These are phyloP conservation scores for Trichoderma koningii DNA, from an alignment of 2,329 filamentous ascomycete species.

Conservation along the genomic window DNA sequence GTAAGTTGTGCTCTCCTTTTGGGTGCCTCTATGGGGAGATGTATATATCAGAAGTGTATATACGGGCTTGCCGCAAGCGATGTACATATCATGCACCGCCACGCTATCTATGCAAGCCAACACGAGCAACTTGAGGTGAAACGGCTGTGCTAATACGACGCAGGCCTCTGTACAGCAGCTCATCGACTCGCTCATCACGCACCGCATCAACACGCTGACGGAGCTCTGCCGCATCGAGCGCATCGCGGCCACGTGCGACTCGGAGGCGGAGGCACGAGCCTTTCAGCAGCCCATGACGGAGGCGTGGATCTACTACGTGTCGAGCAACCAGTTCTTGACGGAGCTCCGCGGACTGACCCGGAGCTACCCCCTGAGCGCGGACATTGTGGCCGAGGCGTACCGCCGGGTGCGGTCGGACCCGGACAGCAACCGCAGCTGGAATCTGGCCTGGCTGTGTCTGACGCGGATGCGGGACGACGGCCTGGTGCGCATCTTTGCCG, in stretches of 20 bases:
- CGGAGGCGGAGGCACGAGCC: conserved; percentile 59
- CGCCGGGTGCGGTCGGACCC: conserved; percentile 64
- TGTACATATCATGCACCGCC: background rate
- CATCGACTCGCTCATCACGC: conserved; percentile 63
- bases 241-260: conserved; percentile 59
- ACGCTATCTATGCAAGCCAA: background rate
- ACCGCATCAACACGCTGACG: conserved; percentile 72
- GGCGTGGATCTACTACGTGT: conserved; percentile 73
- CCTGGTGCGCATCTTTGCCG: conserved; percentile 63
- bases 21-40: background rate
- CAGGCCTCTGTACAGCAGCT: conserved; percentile 47
- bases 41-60: background rate
- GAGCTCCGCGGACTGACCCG: conserved; percentile 69
- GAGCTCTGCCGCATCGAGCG: conserved; percentile 73
- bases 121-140: background rate
- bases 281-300: conserved; percentile 66
- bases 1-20: background rate
- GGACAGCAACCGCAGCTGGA: conserved; percentile 70
- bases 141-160: background rate
- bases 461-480: conserved; percentile 64
- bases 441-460: conserved; percentile 72
- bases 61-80: too few species aligned
- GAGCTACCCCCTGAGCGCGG: conserved; percentile 67
- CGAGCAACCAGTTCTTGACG: conserved; percentile 67
- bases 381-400: conserved; percentile 67